Evolutionary conservation across 192 early-diverging fungal genomes (phyloP).

Genomic region (Bifiguratus adelaidae): DNA sequence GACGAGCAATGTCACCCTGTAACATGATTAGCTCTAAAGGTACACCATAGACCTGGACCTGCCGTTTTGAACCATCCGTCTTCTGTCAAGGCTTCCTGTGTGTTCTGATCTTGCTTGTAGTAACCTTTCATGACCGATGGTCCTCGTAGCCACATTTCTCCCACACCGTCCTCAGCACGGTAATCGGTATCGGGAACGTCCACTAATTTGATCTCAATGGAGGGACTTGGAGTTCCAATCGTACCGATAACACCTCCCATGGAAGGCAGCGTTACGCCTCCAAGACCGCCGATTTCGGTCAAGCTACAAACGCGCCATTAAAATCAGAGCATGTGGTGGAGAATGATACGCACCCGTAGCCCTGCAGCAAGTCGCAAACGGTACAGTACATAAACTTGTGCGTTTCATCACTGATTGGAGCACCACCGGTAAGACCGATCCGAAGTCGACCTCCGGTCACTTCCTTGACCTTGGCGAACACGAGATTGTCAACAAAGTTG

Average conservation of each 20-base stretch:
- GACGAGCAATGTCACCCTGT: slow-evolving; percentile 29
- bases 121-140: slow-evolving; percentile 44
- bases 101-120: slow-evolving; percentile 32
- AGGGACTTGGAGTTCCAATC: slow-evolving; percentile 55
- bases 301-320: slow-evolving; percentile 15
- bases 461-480: slow-evolving; percentile 49
- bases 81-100: slow-evolving; percentile 28
- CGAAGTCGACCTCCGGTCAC: slow-evolving; percentile 56
- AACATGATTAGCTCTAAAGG: too few relatives aligned
- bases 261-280: slow-evolving; percentile 25
- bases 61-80: slow-evolving; percentile 50
- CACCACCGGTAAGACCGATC: slow-evolving; percentile 57
- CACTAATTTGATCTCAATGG: slow-evolving; percentile 49
- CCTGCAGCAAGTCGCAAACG: slow-evolving; percentile 52
- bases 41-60: too few relatives aligned
- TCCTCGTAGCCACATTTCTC: slow-evolving; percentile 57
- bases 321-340: neutral
- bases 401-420: slow-evolving; percentile 65
- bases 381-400: slow-evolving; percentile 57
- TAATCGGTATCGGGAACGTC: slow-evolving; percentile 45
- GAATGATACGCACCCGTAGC: slow-evolving; percentile 40
- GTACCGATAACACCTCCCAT: slow-evolving; percentile 26
- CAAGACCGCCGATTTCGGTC: slow-evolving; percentile 56
- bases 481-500: slow-evolving; percentile 33
- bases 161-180: slow-evolving; percentile 33